Evolutionary conservation across 2,329 filamentous ascomycete genomes (phyloP).

Genomic region (Metarhizium rileyi): DNA sequence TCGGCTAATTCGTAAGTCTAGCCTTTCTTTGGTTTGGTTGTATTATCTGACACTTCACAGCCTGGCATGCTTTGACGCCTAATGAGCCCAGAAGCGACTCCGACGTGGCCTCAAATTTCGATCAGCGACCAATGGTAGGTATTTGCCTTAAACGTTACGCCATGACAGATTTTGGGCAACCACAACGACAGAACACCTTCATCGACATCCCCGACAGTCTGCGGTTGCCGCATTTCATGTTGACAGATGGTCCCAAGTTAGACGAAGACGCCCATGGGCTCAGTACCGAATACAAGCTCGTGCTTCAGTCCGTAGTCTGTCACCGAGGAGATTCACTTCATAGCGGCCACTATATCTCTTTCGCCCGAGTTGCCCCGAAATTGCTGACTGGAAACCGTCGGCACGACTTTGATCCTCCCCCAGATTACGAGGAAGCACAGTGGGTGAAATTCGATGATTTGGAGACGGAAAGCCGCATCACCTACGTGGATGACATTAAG

Average conservation of each 20-base stretch:
- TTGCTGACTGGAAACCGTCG: constrained; percentile 50
- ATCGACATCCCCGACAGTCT: constrained; percentile 80
- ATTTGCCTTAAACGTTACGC: constrained; percentile 86
- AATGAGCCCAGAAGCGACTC: constrained; percentile 52
- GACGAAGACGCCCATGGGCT: constrained; percentile 50
- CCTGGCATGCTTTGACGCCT: constrained; percentile 66
- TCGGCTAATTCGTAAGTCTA: constrained; percentile 68
- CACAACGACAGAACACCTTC: constrained; percentile 66
- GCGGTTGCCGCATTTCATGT: constrained; percentile 81
- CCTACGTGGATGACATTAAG: constrained; percentile 66
- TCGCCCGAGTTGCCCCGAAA: constrained; percentile 64
- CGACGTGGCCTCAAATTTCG: constrained; percentile 84
- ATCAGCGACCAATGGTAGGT: constrained; percentile 74
- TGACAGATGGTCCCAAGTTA: constrained; percentile 60
- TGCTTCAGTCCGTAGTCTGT: constrained; percentile 84
- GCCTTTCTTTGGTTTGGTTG: neutral
- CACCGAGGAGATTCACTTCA: constrained; percentile 79
- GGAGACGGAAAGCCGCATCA: constrained; percentile 55
- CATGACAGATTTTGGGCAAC: constrained; percentile 58
- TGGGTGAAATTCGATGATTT: constrained; percentile 95
- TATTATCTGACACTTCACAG: constrained; percentile 28
- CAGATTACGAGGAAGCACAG: constrained; percentile 58
- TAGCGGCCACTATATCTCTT: constrained; percentile 84
- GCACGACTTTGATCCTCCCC: constrained; percentile 46
- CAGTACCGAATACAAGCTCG: constrained; percentile 85